Evolutionary conservation across 805 yeast species (phyloP).

Genomic region (Ogataea glucozyma): DNA sequence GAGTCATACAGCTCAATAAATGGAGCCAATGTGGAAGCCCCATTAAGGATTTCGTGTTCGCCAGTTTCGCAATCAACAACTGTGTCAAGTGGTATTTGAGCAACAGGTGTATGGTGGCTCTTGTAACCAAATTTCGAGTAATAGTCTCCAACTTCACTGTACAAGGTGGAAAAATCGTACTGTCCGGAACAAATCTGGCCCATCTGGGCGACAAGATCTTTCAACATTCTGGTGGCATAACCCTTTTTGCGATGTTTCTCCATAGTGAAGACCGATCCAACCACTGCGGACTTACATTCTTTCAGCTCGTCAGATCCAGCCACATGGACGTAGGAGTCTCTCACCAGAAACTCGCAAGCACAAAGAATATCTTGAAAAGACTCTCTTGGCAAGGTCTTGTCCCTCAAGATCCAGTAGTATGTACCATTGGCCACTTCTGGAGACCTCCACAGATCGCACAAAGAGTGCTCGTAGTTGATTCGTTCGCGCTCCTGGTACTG

Average conservation of each 20-base stretch:
- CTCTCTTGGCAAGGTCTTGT: conserved; percentile 13
- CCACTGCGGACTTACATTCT: conserved; percentile 31
- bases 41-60: background rate
- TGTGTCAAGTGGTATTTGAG: conserved; percentile 13
- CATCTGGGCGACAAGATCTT: conserved; percentile 31
- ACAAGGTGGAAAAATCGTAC: conserved; percentile 45
- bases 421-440: conserved; percentile 20
- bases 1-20: conserved; percentile 13
- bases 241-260: conserved; percentile 52
- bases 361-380: conserved; percentile 26
- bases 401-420: conserved; percentile 31
- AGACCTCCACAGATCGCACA: conserved; percentile 27
- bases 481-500: conserved; percentile 30
- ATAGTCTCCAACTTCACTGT: conserved; percentile 73
- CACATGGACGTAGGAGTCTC: conserved; percentile 22
- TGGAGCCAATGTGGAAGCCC: conserved; percentile 1
- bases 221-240: conserved; percentile 53
- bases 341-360: conserved; percentile 33
- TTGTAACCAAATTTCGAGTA: conserved; percentile 65
- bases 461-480: conserved; percentile 15
- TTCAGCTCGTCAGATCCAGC: conserved; percentile 7
- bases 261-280: conserved; percentile 64
- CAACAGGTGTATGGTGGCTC: conserved; percentile 23
- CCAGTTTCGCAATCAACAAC: conserved; percentile 1
- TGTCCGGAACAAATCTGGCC: conserved; percentile 27